Base-by-base conservation (phyloP, 1,284 basidiomycete species). In the Sanghuangporus weigelae region DNA sequence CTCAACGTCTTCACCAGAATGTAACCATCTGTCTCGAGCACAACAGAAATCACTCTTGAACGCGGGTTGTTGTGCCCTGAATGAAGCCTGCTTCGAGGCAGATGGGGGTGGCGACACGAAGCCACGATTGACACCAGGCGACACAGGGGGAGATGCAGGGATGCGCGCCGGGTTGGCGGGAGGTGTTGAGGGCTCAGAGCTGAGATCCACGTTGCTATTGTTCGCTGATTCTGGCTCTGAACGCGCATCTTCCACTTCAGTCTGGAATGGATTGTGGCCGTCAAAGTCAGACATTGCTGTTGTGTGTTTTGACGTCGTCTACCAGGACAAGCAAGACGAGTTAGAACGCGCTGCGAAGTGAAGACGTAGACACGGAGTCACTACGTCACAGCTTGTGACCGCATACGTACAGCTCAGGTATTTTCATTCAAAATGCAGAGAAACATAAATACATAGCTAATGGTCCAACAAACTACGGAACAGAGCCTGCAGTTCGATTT, bases 181-280 rank as follows among this genome's bases (percentile, higher is more conserved):
- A 23, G 86, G 86, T n/a, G 87, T 87, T 58, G 84, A 78, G 1
- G 87, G 81, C 23, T 82, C 84, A 42, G 87, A 89, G 60, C 55
- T 57, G 11, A 89, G 76, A 68, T 86, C 82, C 40, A 86, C 79
- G 67, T 83, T 81, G 57, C 81, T 81, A 1, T 81, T 79, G 36
- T 19, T 38, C 7, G 38, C 44, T 0, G 87, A 87, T 6, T 87
- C 89, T 23, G 83, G 75, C 68, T 85, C 86, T n/a, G 87, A 88
- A 46, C 21, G 44, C 55, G 84, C 76, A 64, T 78, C 79, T 69
- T 86, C 82, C 12, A 77, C 77, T 64, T 89, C 87, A 60, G 80
- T 82, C 67, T 89, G 86, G 72, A 92, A 92, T 1, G 90, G 90
- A 71, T 92, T 92, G 73, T 90, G 88, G 71, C 90, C 89, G 71